phyloP scores from a whole-genome alignment of 169 alveolate genomes.

The Babesia ovata region DNA sequence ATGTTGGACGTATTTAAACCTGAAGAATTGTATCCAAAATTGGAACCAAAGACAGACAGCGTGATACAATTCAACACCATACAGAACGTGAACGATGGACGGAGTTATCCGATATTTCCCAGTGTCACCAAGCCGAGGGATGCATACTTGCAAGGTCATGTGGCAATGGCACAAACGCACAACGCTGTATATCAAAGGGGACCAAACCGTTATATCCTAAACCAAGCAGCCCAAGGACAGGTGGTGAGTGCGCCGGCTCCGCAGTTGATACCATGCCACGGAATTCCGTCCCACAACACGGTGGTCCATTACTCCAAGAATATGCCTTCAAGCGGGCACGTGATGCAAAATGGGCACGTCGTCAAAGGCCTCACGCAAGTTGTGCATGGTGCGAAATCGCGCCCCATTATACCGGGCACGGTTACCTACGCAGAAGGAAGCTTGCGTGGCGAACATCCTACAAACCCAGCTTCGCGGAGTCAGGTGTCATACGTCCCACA shows the following conservation, averaged over 20 bases:
- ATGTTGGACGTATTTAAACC: constrained; percentile 87
- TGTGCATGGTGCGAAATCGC: constrained; percentile 14
- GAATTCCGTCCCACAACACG: not conserved
- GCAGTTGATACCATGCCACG: constrained; percentile 2
- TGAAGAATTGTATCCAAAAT: constrained; percentile 56
- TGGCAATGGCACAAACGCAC: constrained; percentile 1
- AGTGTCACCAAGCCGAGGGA: not conserved
- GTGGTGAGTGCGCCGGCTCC: not conserved
- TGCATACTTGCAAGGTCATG: not conserved
- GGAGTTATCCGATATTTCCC: not conserved
- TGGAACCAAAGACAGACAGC: constrained; percentile 34
- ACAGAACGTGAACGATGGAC: constrained; percentile 10
- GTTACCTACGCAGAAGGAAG: not conserved
- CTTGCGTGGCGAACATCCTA: not conserved
- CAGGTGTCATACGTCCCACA: constrained; percentile 11
- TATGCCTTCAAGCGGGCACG: not conserved
- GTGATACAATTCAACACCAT: not conserved
- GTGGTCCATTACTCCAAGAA: constrained; percentile 17
- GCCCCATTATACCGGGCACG: not conserved
- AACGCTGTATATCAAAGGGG: constrained; percentile 8
- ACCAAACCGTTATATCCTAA: not conserved
- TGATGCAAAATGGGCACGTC: constrained; percentile 7
- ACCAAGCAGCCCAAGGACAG: constrained; percentile 14
- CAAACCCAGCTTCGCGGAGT: not conserved
- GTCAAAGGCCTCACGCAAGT: constrained; percentile 1